Percentiles rank a stretch among this genome's conserved stretches.
phyloP scores from a whole-genome alignment of 371 early-diverging fungal genomes.

The Syncephalastrum contaminatum region DNA sequence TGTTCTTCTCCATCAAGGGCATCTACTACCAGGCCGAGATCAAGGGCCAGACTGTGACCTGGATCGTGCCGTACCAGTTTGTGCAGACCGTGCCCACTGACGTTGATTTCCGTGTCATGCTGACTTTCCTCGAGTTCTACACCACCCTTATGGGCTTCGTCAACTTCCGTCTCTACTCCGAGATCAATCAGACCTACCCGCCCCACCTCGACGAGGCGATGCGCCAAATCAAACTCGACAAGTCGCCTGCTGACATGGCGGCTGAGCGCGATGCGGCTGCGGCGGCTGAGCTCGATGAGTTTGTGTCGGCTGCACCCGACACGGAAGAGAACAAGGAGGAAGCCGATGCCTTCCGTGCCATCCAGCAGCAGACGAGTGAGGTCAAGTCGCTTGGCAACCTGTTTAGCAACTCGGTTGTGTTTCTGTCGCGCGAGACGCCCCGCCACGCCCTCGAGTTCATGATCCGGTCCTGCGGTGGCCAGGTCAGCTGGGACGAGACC shows the following conservation, averaged over 20 bases:
- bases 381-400: slow-evolving; percentile 58
- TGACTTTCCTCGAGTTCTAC: slow-evolving; percentile 95
- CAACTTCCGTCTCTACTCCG: slow-evolving; percentile 89
- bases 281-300: slow-evolving; percentile 44
- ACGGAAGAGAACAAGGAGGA: slow-evolving; percentile 37
- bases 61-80: slow-evolving; percentile 96
- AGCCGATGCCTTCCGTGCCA: slow-evolving; percentile 52
- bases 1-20: slow-evolving; percentile 97
- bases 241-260: slow-evolving; percentile 23
- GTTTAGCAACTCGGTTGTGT: slow-evolving; percentile 81
- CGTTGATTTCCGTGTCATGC: slow-evolving; percentile 97
- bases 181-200: slow-evolving; percentile 86
- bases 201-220: slow-evolving; percentile 78
- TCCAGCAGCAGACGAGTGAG: slow-evolving; percentile 57
- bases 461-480: slow-evolving; percentile 85
- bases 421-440: slow-evolving; percentile 93
- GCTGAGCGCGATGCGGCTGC: slow-evolving; percentile 36
- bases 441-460: slow-evolving; percentile 91
- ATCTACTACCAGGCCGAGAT: slow-evolving; percentile 98
- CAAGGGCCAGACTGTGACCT: slow-evolving; percentile 90
- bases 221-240: slow-evolving; percentile 71
- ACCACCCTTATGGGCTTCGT: slow-evolving; percentile 92
- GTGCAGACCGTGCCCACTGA: slow-evolving; percentile 86
- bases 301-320: slow-evolving; percentile 36
- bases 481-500: slow-evolving; percentile 87